Conservation (phyloP, 2,329 filamentous ascomycete species). For the Trichoderma semiorbis region DNA sequence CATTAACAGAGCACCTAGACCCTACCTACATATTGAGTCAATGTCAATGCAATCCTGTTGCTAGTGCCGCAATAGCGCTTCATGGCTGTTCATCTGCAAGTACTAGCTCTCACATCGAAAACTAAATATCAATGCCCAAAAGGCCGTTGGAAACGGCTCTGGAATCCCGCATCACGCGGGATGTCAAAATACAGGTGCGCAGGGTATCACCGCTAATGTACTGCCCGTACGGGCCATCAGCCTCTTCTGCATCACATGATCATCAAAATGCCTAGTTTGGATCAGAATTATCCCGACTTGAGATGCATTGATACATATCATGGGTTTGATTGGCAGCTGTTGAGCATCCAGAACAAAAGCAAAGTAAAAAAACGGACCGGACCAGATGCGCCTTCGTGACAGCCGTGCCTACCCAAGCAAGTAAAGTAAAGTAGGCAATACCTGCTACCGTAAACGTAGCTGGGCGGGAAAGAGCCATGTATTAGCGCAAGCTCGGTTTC, state of each 20-base stretch:
- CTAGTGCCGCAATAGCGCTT: background rate
- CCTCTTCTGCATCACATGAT: conserved; percentile 19
- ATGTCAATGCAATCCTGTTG: background rate
- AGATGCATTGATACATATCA: background rate
- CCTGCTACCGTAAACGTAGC: background rate
- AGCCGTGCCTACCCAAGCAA: background rate
- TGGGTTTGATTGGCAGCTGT: conserved; percentile 5
- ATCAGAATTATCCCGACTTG: background rate
- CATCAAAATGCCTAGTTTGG: background rate
- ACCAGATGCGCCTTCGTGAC: background rate
- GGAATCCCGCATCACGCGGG: conserved; percentile 10
- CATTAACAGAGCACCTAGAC: background rate
- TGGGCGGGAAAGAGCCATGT: background rate
- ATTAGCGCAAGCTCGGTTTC: background rate
- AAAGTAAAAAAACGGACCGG: background rate
- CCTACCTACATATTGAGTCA: background rate
- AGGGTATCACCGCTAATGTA: conserved; percentile 16
- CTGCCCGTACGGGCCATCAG: background rate
- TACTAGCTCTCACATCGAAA: background rate
- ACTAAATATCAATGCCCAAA: background rate
- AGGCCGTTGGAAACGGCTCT: background rate
- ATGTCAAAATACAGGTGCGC: conserved; percentile 9
- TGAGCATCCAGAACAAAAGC: background rate
- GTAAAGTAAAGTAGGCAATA: background rate
- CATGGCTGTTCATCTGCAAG: background rate